Conservation (phyloP, 2,329 filamentous ascomycete species). For the Venturia aucupariae region DNA sequence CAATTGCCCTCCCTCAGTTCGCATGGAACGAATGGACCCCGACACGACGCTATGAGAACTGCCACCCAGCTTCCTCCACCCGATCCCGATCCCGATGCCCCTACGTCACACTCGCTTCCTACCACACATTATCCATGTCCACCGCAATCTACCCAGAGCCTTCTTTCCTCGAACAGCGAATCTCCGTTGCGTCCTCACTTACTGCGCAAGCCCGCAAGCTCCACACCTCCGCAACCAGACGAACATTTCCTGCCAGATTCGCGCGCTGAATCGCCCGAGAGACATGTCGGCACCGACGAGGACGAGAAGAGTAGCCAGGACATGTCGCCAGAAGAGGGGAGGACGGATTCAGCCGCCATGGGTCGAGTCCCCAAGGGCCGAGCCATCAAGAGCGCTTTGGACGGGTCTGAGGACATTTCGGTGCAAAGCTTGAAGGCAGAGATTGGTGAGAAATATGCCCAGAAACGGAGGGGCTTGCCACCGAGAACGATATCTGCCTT, state of each 20-base stretch:
- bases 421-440: neutral
- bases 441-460: neutral
- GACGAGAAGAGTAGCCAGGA: neutral
- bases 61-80: neutral
- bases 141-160: neutral
- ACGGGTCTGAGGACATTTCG: neutral
- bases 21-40: conserved; percentile 6
- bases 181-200: conserved; percentile 1
- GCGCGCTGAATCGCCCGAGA: neutral
- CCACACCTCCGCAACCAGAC: neutral
- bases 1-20: neutral
- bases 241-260: neutral
- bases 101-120: neutral
- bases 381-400: neutral
- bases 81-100: neutral
- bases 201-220: neutral
- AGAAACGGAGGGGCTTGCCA: neutral
- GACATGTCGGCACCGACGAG: neutral
- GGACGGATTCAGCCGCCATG: neutral
- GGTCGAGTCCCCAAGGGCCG: neutral
- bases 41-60: conserved; percentile 2
- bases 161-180: neutral
- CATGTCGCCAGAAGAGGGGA: neutral
- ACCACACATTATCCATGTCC: neutral
- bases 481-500: neutral